Percentiles rank a stretch among this genome's conserved stretches.
These are phyloP conservation scores for Sophora flavescens DNA, from an alignment of 306 rosid genomes.

Conservation along the genomic window DNA sequence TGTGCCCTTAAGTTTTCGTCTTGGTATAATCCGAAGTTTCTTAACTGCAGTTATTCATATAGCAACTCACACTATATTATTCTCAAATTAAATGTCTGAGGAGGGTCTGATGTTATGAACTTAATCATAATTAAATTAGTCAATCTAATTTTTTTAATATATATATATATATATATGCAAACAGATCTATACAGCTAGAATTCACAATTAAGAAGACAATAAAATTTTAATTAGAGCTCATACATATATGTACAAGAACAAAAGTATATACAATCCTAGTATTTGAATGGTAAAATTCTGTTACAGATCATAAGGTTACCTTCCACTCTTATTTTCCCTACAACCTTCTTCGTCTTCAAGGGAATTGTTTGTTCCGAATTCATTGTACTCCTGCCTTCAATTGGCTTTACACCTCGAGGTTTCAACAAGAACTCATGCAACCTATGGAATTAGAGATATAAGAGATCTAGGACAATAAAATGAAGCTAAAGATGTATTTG, in stretches of 20 bases:
- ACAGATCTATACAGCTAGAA: background rate
- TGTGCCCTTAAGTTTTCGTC: slow-evolving; percentile 76
- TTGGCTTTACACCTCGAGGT: slow-evolving; percentile 69
- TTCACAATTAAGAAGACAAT: background rate
- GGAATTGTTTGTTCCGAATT: slow-evolving; percentile 69
- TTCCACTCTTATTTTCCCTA: slow-evolving; percentile 93
- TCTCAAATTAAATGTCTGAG: slow-evolving; percentile 25
- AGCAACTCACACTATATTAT: slow-evolving; percentile 34
- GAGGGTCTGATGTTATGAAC: slow-evolving; percentile 14
- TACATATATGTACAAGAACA: background rate
- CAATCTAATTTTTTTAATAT: background rate
- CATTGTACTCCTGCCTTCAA: slow-evolving; percentile 60
- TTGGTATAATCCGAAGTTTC: slow-evolving; percentile 82
- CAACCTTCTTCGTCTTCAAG: slow-evolving; percentile 70
- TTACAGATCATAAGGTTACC: slow-evolving; percentile 56
- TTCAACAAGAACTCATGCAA: slow-evolving; percentile 84
- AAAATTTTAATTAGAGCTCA: background rate
- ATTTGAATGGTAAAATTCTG: slow-evolving; percentile 4
- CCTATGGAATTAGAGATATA: slow-evolving; percentile 49
- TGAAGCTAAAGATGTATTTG: slow-evolving; percentile 13
- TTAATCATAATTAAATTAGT: slow-evolving; percentile 10
- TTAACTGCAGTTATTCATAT: slow-evolving; percentile 65
- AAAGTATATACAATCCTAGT: background rate
- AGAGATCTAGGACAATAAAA: slow-evolving; percentile 24
- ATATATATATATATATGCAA: background rate